Percentiles rank a stretch among this genome's conserved stretches.
These are phyloP conservation scores for Phytophthora lateralis DNA, from an alignment of 352 stramenopile genomes.

Conservation along the genomic window DNA sequence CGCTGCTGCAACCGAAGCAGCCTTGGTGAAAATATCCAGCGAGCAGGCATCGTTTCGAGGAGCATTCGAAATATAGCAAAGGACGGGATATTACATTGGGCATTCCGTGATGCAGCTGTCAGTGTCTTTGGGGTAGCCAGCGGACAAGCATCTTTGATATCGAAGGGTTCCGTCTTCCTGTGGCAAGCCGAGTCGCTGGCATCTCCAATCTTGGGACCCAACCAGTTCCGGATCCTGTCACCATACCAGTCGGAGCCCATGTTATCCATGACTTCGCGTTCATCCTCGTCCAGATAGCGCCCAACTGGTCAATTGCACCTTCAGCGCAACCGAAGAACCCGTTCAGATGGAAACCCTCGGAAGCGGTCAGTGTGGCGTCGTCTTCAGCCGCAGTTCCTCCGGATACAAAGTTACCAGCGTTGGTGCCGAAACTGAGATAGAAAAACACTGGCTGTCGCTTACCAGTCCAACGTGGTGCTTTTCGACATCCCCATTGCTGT, in stretches of 20 bases:
- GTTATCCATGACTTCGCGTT: slow-evolving; percentile 5
- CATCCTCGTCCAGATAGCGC: slow-evolving; percentile 20
- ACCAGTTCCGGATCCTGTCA: slow-evolving; percentile 19
- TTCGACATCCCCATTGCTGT: too few relatives aligned
- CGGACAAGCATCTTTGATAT: slow-evolving; percentile 10
- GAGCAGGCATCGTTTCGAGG: slow-evolving; percentile 54
- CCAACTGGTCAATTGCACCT: slow-evolving; percentile 29
- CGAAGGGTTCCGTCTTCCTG: slow-evolving; percentile 11
- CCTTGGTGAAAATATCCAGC: slow-evolving; percentile 26
- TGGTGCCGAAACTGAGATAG: slow-evolving; percentile 36
- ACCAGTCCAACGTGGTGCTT: too few relatives aligned
- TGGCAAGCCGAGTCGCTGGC: slow-evolving; percentile 24
- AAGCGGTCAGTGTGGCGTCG: slow-evolving; percentile 17
- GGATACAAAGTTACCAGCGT: slow-evolving; percentile 13
- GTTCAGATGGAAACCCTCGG: slow-evolving; percentile 35
- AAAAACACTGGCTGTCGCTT: not conserved
- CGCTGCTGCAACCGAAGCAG: too few relatives aligned
- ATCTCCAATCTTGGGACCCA: slow-evolving; percentile 11
- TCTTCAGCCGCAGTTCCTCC: slow-evolving; percentile 25
- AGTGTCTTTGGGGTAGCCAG: slow-evolving; percentile 7
- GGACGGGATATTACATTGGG: slow-evolving; percentile 48
- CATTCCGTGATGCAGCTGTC: slow-evolving; percentile 28
- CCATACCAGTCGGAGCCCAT: slow-evolving; percentile 19
- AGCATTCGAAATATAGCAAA: slow-evolving; percentile 54
- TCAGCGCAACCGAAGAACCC: slow-evolving; percentile 35